Base-by-base conservation (phyloP, 2,329 filamentous ascomycete genomes). In the Phialocephala subalpina region DNA sequence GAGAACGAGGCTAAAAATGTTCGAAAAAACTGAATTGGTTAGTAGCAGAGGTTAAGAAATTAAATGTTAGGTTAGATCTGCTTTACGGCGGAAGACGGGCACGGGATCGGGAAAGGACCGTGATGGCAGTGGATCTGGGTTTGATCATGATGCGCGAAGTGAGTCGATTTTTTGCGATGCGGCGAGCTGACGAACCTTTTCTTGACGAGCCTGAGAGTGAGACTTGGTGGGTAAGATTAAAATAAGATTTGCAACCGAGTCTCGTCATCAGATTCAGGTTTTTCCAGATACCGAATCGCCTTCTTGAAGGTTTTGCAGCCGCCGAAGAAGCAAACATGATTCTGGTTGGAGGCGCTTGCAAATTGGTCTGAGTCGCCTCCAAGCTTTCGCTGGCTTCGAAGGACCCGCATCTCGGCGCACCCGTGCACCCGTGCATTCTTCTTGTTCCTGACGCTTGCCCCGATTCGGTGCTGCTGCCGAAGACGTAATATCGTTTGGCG, bases 381-480 rank as follows among this genome's bases (percentile, higher is more conserved):
- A 49, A 7, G 45, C 20, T 11, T 20, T 49, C 12, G 45, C 7
- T 22, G n/a, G 45, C 45, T 22, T 49, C 45, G 45, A 22, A 49
- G 6, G 47, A 20, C 40, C 27, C 22, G 25, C 49, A 35, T 4
- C 27, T 53, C 59, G 59, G n/a, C n/a, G n/a, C n/a, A n/a, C n/a
- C n/a, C n/a, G 59, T 27, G 29, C 8, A 42, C 8, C 59, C 59
- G 55, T 57, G 35, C 57, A 35, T 18, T n/a, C 35, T 35, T 59
- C 42, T 40, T 57, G 63, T 65, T 36, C 63, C 58, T 65, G 49
- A 53, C 3, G 58, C 63, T 55, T 65, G 8, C 53, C 63, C 22
- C n/a, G 25, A 47, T 62, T 65, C 38, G 49, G 52, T 25, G 20
- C 20, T 5, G 62, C 58, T 60, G 49, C 49, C 49, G 49, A 53